Conservation (phyloP, 371 early-diverging fungal species). For the Blyttiomyces sp. region DNA sequence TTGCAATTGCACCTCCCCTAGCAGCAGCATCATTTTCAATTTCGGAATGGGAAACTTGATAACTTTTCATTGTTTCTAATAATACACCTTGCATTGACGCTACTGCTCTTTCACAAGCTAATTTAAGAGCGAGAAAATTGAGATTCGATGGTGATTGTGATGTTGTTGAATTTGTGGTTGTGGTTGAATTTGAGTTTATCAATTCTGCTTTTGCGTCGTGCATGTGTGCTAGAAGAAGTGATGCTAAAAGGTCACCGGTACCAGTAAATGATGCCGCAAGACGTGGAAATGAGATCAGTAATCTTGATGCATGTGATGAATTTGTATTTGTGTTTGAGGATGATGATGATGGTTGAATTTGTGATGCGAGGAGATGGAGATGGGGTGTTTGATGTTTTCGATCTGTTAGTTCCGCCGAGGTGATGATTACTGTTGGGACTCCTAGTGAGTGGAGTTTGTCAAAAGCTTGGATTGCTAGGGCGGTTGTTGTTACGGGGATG, state of each 20-base stretch:
- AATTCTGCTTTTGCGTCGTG: neutral
- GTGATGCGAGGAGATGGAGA: conserved; percentile 23
- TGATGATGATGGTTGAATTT: no score
- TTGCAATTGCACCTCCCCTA: neutral
- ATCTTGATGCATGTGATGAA: no score
- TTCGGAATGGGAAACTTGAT: no score
- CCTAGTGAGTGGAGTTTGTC: conserved; percentile 66
- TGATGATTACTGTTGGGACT: conserved; percentile 70
- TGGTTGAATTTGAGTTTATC: neutral
- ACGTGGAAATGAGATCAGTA: conserved; percentile 71
- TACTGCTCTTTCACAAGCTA: conserved; percentile 48
- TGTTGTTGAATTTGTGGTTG: neutral
- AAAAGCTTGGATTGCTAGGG: conserved; percentile 53
- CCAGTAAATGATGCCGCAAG: conserved; percentile 81
- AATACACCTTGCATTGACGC: conserved; percentile 73
- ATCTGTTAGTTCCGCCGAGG: conserved; percentile 46
- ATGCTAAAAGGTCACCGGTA: conserved; percentile 88
- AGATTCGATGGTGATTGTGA: no score
- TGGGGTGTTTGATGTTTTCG: neutral
- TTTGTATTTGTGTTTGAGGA: no score
- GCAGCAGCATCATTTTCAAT: conserved; percentile 22
- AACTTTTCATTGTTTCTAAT: conserved; percentile 53
- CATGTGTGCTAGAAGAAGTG: conserved; percentile 66
- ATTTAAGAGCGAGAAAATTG: conserved; percentile 1
- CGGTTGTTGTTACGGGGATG: conserved; percentile 49